These are phyloP conservation scores for Cinnamomum micranthum DNA, from an alignment of 164 flowering plant species.

Conservation along the genomic window DNA sequence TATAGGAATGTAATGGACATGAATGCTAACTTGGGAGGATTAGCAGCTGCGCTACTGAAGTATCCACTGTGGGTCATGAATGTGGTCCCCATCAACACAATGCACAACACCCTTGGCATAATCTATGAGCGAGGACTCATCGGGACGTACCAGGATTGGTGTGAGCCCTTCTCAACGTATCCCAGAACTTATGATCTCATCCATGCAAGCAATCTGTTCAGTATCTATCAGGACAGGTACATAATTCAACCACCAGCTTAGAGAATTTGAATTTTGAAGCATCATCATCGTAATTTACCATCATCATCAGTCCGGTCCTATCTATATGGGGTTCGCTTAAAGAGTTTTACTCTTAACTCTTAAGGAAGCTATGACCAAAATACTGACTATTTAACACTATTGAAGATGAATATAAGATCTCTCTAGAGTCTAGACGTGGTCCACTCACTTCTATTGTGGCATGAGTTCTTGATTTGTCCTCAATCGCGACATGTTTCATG, in stretches of 20 bases:
- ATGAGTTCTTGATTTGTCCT: no score
- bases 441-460: no score
- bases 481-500: no score
- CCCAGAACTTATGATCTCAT: conserved; percentile 95
- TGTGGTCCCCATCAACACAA: conserved; percentile 60
- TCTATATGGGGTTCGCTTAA: background rate
- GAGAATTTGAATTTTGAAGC: background rate
- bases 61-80: conserved; percentile 96
- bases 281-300: background rate
- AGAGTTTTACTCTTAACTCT: background rate
- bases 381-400: no score
- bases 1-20: conserved; percentile 88
- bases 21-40: conserved; percentile 89
- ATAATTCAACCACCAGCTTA: background rate
- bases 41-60: conserved; percentile 69
- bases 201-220: conserved; percentile 67
- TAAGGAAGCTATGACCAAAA: no score
- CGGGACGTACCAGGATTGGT: conserved; percentile 92
- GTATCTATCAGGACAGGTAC: conserved; percentile 85
- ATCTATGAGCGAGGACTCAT: conserved; percentile 84
- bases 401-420: no score
- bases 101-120: conserved; percentile 69
- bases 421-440: no score
- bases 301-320: background rate
- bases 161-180: conserved; percentile 93